Evolutionary conservation across 2,329 filamentous ascomycete genomes (phyloP), one percentile per base, ranked within the genome.

Genomic region (Didymella keratinophila): DNA sequence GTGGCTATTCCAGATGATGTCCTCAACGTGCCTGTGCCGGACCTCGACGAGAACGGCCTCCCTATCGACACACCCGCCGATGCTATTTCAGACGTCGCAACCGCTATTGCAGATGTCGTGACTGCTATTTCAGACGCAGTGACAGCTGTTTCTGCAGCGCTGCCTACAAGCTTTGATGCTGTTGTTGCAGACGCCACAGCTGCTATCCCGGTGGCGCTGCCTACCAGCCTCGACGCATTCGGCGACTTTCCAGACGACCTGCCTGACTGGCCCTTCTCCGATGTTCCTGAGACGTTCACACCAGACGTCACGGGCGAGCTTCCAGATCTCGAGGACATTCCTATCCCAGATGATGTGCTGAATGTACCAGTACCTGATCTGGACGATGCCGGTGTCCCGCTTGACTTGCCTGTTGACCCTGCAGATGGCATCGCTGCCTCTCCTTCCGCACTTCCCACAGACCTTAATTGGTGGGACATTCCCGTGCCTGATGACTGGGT

Each of bases 1-100:
- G 4, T 43, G 9, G 12, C 55, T 5, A 58, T 58, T 16, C 56
- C 56, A n/a, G 30, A 39, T 14, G 56, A 58, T 10, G 14, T 58
- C 4, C 48, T 58, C 18, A 58, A 50, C 32, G 32, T 56, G 4
- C 39, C 55, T 37, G 55, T 58, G 23, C 55, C 49, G 16, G 48
- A 58, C 1, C 27, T 58, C 27, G 55, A 58, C 11, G 55, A 58
- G 10, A 14, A 28, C n/a, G 54, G 54, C 16, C 21, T 46, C 20
- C 27, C 48, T 3, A 56, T 56, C 14, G 52, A 55, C 2, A 7
- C 32, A 1, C 46, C 41, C 2, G 5, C 41, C 7, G 48, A 47
- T 18, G 28, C 25, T n/a, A 16, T 34, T 5, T 34, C 44, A 21
- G 44, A 23, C 4, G 10, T 18, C 7, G n/a, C 34, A 2, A 21